Base-by-base conservation (phyloP, 768 basidiomycete genomes). In the Mycena alexandri region DNA sequence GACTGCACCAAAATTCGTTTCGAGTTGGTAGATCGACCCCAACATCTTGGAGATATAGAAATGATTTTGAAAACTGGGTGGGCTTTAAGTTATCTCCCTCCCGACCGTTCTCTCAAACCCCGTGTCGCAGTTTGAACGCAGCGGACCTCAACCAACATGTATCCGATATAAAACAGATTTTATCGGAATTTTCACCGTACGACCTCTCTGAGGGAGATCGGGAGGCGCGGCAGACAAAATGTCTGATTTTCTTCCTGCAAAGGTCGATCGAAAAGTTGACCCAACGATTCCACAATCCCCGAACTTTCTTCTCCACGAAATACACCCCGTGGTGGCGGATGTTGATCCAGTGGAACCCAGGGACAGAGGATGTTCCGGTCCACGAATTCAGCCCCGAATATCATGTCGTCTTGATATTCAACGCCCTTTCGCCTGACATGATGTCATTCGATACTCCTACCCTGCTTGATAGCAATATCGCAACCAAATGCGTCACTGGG, bases 381-480 rank as follows among this genome's bases (percentile, higher is more conserved):
- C 64, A 48, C n/a, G 56, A 58, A 29, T 43, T 65, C 64, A 25
- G n/a, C 19, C 12, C 34, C n/a, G 24, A 34, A 29, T 34, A 38
- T 19, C 56, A 53, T 16, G 44, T 53, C 25, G 19, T 33, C 10
- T 24, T 65, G 56, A 59, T 65, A n/a, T 38, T 65, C 21, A 65
- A 65, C 42, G 64, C 56, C 6, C 64, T 65, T 33, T 51, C 64
- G 34, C 64, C 64, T 13, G 57, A 48, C 12, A 21, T 65, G 6
- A 16, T 65, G 17, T n/a, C 46, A n/a, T 47, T n/a, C 34, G n/a
- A 9, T 16, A 12, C 13, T n/a, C 25, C 55, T 34, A 21, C 41
- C 41, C 19, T 59, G 24, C 38, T 65, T 44, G 64, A 65, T 29
- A 24, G 44, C 25, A 25, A 51, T n/a, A 41, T 24, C 10, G 64